A percentile compares a stretch with the other conserved stretches of the same genome.
These are phyloP conservation scores for Pleurotus tuoliensis DNA, from an alignment of 768 basidiomycete species.

Conservation along the genomic window DNA sequence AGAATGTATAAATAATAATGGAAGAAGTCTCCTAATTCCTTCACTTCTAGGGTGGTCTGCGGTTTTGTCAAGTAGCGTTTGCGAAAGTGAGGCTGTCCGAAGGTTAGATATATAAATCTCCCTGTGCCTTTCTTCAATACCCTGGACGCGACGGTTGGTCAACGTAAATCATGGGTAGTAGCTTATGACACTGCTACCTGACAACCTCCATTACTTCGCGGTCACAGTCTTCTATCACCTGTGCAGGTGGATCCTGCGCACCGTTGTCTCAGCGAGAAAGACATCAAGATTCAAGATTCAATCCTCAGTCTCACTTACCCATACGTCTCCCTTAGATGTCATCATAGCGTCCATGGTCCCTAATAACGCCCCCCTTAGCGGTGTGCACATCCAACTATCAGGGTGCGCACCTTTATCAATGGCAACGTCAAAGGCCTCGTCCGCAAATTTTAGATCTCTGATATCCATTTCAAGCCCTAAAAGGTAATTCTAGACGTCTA, in stretches of 20 bases:
- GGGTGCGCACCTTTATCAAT: conserved; percentile 66
- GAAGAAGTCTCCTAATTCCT: conserved; percentile 72
- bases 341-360: conserved; percentile 91
- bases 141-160: conserved; percentile 28
- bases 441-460: conserved; percentile 57
- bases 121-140: conserved; percentile 59
- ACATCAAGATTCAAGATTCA: neutral
- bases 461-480: conserved; percentile 87
- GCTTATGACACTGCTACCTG: conserved; percentile 37
- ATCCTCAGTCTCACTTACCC: conserved; percentile 42
- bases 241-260: conserved; percentile 67
- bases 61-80: conserved; percentile 56
- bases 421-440: conserved; percentile 67
- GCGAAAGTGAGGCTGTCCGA: conserved; percentile 89
- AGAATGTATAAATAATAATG: conserved; percentile 81
- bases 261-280: neutral
- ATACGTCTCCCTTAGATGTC: conserved; percentile 77
- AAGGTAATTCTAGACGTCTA: neutral
- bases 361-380: conserved; percentile 7
- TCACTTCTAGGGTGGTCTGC: conserved; percentile 60
- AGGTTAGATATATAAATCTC: conserved; percentile 75
- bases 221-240: conserved; percentile 66
- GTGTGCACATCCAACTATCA: too few relatives aligned
- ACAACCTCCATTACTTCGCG: conserved; percentile 75
- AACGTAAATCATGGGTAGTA: neutral